Evolutionary conservation across 768 basidiomycete genomes (phyloP).

Genomic region (Phaeolepiota aurea): DNA sequence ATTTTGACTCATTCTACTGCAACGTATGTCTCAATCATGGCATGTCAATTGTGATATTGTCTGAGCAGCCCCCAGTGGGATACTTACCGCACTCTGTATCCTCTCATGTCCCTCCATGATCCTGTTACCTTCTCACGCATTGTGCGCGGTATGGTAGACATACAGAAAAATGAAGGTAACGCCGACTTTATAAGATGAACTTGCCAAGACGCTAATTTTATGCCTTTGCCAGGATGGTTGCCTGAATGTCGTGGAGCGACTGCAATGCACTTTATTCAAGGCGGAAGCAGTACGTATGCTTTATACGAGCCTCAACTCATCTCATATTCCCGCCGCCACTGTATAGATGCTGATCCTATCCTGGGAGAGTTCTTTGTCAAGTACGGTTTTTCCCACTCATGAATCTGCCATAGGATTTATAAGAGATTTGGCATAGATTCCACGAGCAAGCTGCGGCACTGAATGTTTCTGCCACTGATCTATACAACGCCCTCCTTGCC

Average conservation of each 20-base stretch:
- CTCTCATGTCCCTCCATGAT: slow-evolving; percentile 58
- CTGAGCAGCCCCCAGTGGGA: slow-evolving; percentile 39
- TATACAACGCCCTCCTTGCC: slow-evolving; percentile 49
- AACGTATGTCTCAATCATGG: slow-evolving; percentile 32
- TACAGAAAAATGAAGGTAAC: slow-evolving; percentile 55
- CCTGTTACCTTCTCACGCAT: slow-evolving; percentile 49
- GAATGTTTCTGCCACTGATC: slow-evolving; percentile 36
- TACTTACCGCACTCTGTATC: slow-evolving; percentile 54
- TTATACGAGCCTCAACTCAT: neutral
- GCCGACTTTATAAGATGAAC: neutral
- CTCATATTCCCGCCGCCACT: neutral
- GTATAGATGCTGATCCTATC: slow-evolving; percentile 55
- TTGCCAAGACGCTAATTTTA: neutral
- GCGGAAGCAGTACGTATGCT: slow-evolving; percentile 45
- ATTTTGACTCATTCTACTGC: slow-evolving; percentile 62
- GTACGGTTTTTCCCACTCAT: no score
- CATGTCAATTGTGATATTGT: neutral
- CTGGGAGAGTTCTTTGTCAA: slow-evolving; percentile 60
- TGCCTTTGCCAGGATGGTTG: slow-evolving; percentile 41
- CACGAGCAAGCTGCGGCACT: slow-evolving; percentile 36
- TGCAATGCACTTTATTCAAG: slow-evolving; percentile 44
- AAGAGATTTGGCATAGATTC: slow-evolving; percentile 37
- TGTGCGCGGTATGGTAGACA: slow-evolving; percentile 59
- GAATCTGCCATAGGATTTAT: neutral
- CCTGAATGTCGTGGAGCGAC: slow-evolving; percentile 58